Conservation (phyloP, 2,329 filamentous ascomycete genomes). For the Lomentospora prolificans region DNA sequence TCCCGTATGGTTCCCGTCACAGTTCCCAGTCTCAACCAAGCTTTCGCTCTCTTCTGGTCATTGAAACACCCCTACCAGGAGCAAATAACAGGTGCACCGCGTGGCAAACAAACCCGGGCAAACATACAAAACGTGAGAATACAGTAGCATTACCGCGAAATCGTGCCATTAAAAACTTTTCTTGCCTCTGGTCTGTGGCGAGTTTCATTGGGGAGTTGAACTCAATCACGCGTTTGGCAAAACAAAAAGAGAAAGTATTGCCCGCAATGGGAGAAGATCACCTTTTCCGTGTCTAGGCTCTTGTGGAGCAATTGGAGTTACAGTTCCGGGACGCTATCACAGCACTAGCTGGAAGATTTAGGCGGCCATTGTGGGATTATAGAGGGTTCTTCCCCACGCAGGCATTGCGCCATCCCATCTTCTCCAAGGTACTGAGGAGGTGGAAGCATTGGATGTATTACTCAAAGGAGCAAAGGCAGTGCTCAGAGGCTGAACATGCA, state of each 20-base stretch:
- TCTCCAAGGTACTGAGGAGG: too few species aligned
- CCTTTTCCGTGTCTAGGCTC: background rate
- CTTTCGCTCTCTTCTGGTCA: background rate
- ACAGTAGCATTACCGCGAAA: background rate
- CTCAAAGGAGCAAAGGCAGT: too few species aligned
- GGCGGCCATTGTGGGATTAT: background rate
- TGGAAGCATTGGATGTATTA: too few species aligned
- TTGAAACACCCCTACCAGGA: background rate
- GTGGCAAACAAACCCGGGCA: background rate
- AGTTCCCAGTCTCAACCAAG: background rate
- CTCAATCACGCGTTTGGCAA: background rate
- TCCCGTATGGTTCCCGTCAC: background rate
- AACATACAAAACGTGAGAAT: background rate
- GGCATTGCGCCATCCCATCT: background rate
- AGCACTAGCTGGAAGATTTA: background rate
- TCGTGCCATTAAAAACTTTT: background rate
- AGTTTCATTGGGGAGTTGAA: background rate
- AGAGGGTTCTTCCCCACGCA: background rate
- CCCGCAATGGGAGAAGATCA: background rate
- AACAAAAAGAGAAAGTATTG: too few species aligned
- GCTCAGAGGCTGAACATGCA: too few species aligned
- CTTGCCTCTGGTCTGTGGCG: background rate
- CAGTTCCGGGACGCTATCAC: background rate
- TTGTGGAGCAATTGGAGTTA: background rate
- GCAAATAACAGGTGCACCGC: background rate